These are phyloP conservation scores for Sporothrix schenckii DNA, from an alignment of 2,329 filamentous ascomycete genomes.

Conservation along the genomic window DNA sequence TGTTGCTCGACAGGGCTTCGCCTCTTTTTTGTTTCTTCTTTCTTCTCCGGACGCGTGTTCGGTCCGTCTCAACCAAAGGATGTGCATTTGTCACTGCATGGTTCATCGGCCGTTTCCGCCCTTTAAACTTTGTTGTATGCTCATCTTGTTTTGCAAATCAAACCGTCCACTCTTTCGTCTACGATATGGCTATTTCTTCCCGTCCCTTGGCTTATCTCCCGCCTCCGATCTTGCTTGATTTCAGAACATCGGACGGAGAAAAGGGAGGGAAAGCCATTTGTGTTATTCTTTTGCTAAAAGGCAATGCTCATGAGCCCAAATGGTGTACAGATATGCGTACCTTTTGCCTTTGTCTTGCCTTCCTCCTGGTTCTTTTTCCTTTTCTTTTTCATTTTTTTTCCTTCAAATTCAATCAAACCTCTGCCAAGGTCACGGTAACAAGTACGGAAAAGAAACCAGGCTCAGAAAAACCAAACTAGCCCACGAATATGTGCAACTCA, in stretches of 20 bases:
- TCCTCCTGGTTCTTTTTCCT: neutral
- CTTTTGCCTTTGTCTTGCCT: neutral
- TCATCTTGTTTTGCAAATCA: conserved; percentile 18
- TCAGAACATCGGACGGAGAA: neutral
- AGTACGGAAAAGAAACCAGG: neutral
- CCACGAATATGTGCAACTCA: conserved; percentile 14
- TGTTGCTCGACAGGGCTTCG: conserved; percentile 13
- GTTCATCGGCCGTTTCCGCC: conserved; percentile 22
- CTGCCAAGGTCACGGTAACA: neutral
- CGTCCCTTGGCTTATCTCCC: neutral
- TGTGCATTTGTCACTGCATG: conserved; percentile 3
- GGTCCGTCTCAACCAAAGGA: neutral
- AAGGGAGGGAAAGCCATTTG: conserved; percentile 4
- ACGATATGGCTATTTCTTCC: neutral
- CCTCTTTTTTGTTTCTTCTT: neutral
- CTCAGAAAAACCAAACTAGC: neutral
- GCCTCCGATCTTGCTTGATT: neutral
- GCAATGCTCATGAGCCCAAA: neutral
- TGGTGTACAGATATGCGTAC: neutral
- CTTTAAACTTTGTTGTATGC: neutral
- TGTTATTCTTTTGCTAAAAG: conserved; percentile 7
- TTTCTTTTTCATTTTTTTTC: too few relatives aligned
- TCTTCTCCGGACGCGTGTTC: conserved; percentile 8
- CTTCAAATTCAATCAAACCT: neutral
- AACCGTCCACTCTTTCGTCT: neutral